phyloP scores from a whole-genome alignment of 2,329 filamentous ascomycete genomes.

The Aspergillus texensis region DNA sequence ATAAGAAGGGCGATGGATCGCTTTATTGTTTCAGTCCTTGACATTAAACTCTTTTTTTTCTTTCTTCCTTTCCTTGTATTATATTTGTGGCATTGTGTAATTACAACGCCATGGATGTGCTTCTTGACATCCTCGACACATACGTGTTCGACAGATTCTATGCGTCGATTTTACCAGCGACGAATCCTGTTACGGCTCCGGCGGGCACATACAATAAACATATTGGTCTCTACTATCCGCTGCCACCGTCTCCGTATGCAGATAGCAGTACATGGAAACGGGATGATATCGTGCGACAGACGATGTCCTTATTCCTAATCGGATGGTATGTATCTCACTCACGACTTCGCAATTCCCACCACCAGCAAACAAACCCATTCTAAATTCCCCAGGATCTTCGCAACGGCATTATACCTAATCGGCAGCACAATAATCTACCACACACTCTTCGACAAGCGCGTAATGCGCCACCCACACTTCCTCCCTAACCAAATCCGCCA shows the following conservation, averaged over 20 bases:
- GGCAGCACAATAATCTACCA: conserved; percentile 80
- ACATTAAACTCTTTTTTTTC: background rate
- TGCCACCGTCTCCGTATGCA: conserved; percentile 31
- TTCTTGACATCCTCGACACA: conserved; percentile 78
- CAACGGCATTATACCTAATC: conserved; percentile 77
- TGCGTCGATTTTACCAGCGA: conserved; percentile 46
- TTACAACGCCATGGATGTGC: conserved; percentile 72
- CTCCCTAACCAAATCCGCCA: conserved; percentile 86
- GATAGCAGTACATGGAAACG: conserved; percentile 33
- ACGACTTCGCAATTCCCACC: background rate
- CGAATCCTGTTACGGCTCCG: background rate
- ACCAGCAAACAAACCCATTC: background rate
- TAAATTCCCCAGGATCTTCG: conserved; percentile 71
- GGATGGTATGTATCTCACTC: conserved; percentile 25
- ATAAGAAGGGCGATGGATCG: background rate
- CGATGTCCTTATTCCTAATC: conserved; percentile 33
- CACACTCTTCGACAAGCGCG: conserved; percentile 87
- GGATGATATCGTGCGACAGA: conserved; percentile 31
- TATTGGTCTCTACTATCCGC: conserved; percentile 28
- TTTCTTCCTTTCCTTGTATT: background rate
- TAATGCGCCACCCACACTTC: conserved; percentile 85
- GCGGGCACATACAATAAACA: conserved; percentile 26
- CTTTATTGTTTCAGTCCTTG: background rate
- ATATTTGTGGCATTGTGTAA: background rate
- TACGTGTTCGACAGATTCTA: conserved; percentile 76